Conservation (phyloP, 805 yeast genomes). For the Pichia exigua region DNA sequence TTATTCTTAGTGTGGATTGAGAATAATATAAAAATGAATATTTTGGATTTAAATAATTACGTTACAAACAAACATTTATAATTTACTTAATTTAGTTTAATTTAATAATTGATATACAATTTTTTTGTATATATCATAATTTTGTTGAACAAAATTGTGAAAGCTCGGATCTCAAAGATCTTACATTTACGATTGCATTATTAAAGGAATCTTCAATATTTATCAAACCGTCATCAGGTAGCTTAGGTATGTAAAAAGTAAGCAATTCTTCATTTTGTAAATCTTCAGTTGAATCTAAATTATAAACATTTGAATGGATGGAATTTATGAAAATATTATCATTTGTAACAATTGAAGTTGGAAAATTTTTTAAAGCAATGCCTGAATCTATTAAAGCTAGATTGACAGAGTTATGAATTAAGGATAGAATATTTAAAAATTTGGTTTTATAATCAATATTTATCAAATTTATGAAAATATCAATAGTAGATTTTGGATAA, state of each 20-base stretch:
- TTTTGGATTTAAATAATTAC: too few species aligned
- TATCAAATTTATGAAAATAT: slow-evolving; percentile 62
- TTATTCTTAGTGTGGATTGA: background rate
- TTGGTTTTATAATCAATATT: slow-evolving; percentile 32
- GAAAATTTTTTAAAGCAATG: slow-evolving; percentile 70
- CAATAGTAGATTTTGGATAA: slow-evolving; percentile 88
- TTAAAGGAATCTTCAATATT: slow-evolving; percentile 23
- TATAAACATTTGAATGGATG: slow-evolving; percentile 23
- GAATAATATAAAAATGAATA: background rate
- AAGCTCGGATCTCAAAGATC: slow-evolving; percentile 34
- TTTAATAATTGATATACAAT: background rate
- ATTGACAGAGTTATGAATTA: slow-evolving; percentile 52
- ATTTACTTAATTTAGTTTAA: background rate
- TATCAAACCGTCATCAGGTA: slow-evolving; percentile 15
- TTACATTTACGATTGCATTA: slow-evolving; percentile 36
- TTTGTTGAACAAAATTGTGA: slow-evolving; percentile 34
- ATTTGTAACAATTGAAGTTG: slow-evolving; percentile 39
- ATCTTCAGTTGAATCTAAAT: slow-evolving; percentile 2
- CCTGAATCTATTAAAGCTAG: slow-evolving; percentile 81
- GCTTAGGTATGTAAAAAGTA: slow-evolving; percentile 50
- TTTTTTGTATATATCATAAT: background rate
- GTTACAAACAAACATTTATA: background rate
- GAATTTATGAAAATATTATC: slow-evolving; percentile 22
- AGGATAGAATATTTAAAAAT: slow-evolving; percentile 32
- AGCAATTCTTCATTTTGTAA: slow-evolving; percentile 36